These are phyloP conservation scores for Yarrowia divulgata DNA, from an alignment of 805 yeast species.

Conservation along the genomic window DNA sequence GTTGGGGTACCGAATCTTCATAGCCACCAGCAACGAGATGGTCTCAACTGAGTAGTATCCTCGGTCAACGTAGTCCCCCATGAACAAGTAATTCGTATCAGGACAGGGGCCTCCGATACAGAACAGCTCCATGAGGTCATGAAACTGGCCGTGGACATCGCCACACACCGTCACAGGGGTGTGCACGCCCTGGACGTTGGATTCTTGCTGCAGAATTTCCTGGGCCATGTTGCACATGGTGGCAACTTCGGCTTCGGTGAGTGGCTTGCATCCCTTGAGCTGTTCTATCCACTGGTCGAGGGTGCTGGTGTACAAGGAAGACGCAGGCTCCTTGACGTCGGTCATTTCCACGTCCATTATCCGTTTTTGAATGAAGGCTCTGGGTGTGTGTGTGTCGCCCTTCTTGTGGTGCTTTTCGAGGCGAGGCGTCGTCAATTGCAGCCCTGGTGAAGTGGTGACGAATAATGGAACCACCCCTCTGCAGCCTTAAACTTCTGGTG, in stretches of 20 bases:
- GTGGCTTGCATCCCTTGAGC: slow-evolving; percentile 79
- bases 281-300: slow-evolving; percentile 91
- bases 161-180: slow-evolving; percentile 98
- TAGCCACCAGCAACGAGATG: slow-evolving; percentile 86
- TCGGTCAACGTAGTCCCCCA: slow-evolving; percentile 92
- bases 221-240: slow-evolving; percentile 87
- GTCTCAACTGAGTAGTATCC: slow-evolving; percentile 91
- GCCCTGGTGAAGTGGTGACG: slow-evolving; percentile 2
- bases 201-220: slow-evolving; percentile 88
- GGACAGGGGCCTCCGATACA: slow-evolving; percentile 97
- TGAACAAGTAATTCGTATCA: slow-evolving; percentile 85
- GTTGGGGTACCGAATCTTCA: slow-evolving; percentile 92
- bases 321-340: slow-evolving; percentile 30
- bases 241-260: slow-evolving; percentile 80
- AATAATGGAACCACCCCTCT: slow-evolving; percentile 21
- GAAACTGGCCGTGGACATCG: slow-evolving; percentile 97
- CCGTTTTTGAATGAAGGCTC: background rate
- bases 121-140: slow-evolving; percentile 92
- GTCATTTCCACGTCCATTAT: slow-evolving; percentile 37
- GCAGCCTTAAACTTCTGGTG: slow-evolving; percentile 14
- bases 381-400: background rate
- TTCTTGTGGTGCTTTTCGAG: background rate
- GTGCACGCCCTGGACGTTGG: slow-evolving; percentile 91
- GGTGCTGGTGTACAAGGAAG: slow-evolving; percentile 54
- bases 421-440: slow-evolving; percentile 2